phyloP scores from a whole-genome alignment of 2,329 filamentous ascomycete genomes.

The Phaeosphaeria sp. region DNA sequence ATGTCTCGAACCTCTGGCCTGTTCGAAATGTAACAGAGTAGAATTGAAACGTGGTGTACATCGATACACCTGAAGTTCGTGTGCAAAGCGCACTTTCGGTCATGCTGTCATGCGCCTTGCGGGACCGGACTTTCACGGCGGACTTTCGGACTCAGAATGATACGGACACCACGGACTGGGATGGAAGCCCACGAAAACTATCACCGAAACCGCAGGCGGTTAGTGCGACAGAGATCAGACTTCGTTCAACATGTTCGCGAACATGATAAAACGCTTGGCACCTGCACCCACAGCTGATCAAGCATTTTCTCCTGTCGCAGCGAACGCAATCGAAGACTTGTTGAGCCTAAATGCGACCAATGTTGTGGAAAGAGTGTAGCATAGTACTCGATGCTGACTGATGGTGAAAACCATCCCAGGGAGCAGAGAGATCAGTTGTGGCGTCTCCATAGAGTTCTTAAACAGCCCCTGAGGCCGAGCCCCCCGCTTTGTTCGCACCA shows the following conservation, averaged over 20 bases:
- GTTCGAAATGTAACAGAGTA: too few relatives aligned
- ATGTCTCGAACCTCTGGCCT: too few relatives aligned
- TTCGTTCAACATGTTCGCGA: background rate
- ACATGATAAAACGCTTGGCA: slow-evolving; percentile 3
- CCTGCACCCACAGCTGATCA: background rate
- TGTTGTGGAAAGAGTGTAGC: background rate
- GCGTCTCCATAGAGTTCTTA: background rate
- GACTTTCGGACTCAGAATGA: background rate
- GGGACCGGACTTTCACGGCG: background rate
- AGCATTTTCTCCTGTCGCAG: background rate
- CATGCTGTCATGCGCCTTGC: background rate
- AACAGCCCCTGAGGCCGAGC: background rate
- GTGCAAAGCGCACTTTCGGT: background rate
- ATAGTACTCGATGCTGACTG: background rate
- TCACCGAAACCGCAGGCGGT: background rate
- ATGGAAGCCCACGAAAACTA: background rate
- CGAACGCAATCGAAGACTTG: background rate
- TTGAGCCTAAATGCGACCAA: background rate
- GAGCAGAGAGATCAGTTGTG: background rate
- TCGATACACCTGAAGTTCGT: background rate
- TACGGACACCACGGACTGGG: background rate
- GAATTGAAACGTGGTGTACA: background rate
- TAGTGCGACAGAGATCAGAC: slow-evolving; percentile 2
- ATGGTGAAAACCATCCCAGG: background rate
- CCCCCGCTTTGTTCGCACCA: background rate